Percentiles rank a stretch among this genome's conserved stretches.
Evolutionary conservation across 257 asterid genomes (phyloP).

Genomic region (Penstemon barbatus): DNA sequence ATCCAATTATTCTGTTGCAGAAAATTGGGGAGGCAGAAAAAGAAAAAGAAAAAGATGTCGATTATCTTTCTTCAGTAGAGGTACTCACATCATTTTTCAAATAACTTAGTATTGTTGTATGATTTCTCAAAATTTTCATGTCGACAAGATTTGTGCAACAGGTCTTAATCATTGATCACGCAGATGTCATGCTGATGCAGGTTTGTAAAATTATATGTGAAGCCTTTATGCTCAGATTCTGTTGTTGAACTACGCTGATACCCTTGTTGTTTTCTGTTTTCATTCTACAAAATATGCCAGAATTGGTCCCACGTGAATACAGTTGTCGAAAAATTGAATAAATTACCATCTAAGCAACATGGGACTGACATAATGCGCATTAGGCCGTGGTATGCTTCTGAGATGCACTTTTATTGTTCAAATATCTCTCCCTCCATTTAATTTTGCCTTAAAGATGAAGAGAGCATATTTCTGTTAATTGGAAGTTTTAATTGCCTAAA

Average conservation of each 20-base stretch:
- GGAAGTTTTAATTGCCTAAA: conserved; percentile 12
- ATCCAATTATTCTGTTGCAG: conserved; percentile 42
- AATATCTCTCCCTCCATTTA: conserved; percentile 9
- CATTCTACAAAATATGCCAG: conserved; percentile 41
- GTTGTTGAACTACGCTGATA: conserved; percentile 22
- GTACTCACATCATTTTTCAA: conserved; percentile 37
- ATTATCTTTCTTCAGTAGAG: conserved; percentile 96
- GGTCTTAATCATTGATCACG: conserved; percentile 89
- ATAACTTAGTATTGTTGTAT: not conserved
- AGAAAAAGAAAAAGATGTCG: conserved; percentile 80
- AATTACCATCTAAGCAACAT: conserved; percentile 78
- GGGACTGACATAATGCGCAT: conserved; percentile 95
- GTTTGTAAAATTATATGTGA: conserved; percentile 38
- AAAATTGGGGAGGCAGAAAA: conserved; percentile 86
- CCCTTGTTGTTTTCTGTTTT: conserved; percentile 11
- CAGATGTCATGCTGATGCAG: conserved; percentile 94
- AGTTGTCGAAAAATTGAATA: conserved; percentile 70
- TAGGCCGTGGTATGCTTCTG: conserved; percentile 73
- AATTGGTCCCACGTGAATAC: conserved; percentile 92
- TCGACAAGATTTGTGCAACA: conserved; percentile 35
- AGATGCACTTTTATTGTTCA: conserved; percentile 17
- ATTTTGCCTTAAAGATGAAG: conserved; percentile 5
- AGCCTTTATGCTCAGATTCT: conserved; percentile 20
- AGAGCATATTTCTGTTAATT: conserved; percentile 2
- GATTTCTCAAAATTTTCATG: conserved; percentile 13